Conservation (phyloP, 2,329 filamentous ascomycete genomes). For the Sclerotinia subarctica region DNA sequence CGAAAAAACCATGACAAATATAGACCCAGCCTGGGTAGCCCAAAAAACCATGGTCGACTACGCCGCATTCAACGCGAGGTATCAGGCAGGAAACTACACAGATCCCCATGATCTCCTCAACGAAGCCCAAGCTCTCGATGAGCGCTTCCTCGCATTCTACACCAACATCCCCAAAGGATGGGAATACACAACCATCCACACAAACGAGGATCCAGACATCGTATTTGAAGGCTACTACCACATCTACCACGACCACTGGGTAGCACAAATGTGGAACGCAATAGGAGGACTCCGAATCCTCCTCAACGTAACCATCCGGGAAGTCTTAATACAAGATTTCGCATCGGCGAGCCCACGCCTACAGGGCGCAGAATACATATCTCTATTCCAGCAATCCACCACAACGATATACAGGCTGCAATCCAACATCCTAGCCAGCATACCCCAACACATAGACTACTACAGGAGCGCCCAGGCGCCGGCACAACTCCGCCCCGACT, state of each 20-base stretch:
- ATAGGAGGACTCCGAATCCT: slow-evolving; percentile 32
- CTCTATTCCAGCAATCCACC: slow-evolving; percentile 20
- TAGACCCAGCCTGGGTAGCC: slow-evolving; percentile 45
- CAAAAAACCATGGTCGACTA: slow-evolving; percentile 42
- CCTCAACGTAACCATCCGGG: slow-evolving; percentile 31
- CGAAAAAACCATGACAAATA: slow-evolving; percentile 39
- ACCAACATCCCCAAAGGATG: slow-evolving; percentile 26
- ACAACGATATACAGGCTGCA: slow-evolving; percentile 27
- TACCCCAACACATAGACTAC: slow-evolving; percentile 30
- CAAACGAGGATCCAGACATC: slow-evolving; percentile 28
- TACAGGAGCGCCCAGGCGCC: too few relatives aligned
- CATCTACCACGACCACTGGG: slow-evolving; percentile 32
- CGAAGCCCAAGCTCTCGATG: slow-evolving; percentile 31
- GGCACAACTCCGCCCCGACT: too few relatives aligned
- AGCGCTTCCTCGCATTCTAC: slow-evolving; percentile 24
- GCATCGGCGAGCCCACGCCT: slow-evolving; percentile 21
- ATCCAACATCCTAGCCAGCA: slow-evolving; percentile 32
- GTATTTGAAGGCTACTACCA: slow-evolving; percentile 36
- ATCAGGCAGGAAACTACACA: background rate
- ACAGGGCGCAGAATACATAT: slow-evolving; percentile 20
- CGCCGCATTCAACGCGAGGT: slow-evolving; percentile 27
- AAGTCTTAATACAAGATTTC: slow-evolving; percentile 24
- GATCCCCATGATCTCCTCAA: slow-evolving; percentile 23
- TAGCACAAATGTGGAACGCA: slow-evolving; percentile 35
- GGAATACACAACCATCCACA: slow-evolving; percentile 30